Base-by-base conservation (phyloP, 352 stramenopile species). In the Phytophthora rubi region DNA sequence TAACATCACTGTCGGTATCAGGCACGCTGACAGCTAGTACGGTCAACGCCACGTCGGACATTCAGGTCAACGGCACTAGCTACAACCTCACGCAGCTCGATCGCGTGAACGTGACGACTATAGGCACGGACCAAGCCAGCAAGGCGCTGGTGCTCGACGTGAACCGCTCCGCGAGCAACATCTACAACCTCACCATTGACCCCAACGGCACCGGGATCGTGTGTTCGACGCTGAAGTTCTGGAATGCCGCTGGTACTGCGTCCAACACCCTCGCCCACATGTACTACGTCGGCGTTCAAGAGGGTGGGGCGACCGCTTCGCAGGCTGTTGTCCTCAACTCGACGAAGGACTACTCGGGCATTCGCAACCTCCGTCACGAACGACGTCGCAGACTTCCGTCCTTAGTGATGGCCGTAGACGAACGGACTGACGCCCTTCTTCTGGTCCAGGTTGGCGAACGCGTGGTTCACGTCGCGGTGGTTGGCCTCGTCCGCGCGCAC, bases 401-500 rank as follows among this genome's bases (percentile, higher is more conserved):
- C 28, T 15, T 63, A 63, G 51, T 76, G 47, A 35, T 68, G 62
- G 30, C 47, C 57, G 53, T 51, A 47, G 56, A 73, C 65, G 51
- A 67, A 85, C 9, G 79, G 79, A n/a, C 69, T 85, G 49, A 87
- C 79, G 52, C 62, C 77, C 39, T 80, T 83, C 33, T 75, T 65
- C 45, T 78, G 70, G 59, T 88, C 72, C 52, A 87, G 56, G 13
- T 75, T 65, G 12, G 80, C 81, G 49, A 93, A 82, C 28, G 75
- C 89, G 69, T 96, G 84, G 81, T 96, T 97, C 54, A 97, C 88
- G 53, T 96, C 83, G 59, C 92, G 79, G 71, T 98, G 91, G 72
- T 90, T 95, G 49, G 84, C 87, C 74, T 97, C 92, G 55, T 98
- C 92, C 10, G 87, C 90, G 33, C 92, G 89, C n/a, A 97, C 78